Conservation (phyloP, 2,329 filamentous ascomycete genomes). For the Aulographum hederae region DNA sequence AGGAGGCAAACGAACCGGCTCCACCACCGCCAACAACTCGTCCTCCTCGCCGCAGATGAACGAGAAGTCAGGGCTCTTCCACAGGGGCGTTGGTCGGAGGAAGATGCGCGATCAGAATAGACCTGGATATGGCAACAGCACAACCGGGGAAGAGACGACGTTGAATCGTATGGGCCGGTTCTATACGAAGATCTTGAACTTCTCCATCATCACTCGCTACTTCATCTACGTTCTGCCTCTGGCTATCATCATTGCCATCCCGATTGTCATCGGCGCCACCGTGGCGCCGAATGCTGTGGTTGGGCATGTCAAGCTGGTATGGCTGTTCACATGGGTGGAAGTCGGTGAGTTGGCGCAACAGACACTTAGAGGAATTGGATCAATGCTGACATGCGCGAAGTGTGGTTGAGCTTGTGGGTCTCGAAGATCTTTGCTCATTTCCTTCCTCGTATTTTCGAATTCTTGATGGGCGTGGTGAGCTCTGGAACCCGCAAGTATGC, state of each 20-base stretch:
- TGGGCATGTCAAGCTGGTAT: slow-evolving; percentile 36
- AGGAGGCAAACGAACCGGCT: slow-evolving; percentile 21
- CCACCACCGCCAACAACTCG: slow-evolving; percentile 14
- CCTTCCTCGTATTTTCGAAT: slow-evolving; percentile 40
- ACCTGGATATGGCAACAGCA: slow-evolving; percentile 8
- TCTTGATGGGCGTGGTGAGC: slow-evolving; percentile 43
- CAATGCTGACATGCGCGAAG: slow-evolving; percentile 7
- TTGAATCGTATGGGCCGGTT: slow-evolving; percentile 40
- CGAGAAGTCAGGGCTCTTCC: slow-evolving; percentile 14
- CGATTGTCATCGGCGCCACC: slow-evolving; percentile 43
- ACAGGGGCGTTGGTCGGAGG: not conserved
- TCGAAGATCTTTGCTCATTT: slow-evolving; percentile 41
- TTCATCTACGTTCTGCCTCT: slow-evolving; percentile 43
- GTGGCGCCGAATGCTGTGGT: slow-evolving; percentile 28
- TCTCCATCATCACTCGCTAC: slow-evolving; percentile 44
- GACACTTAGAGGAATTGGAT: not conserved
- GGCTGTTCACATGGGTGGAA: slow-evolving; percentile 48
- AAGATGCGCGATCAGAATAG: slow-evolving; percentile 16
- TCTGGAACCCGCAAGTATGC: slow-evolving; percentile 47
- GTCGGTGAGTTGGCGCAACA: slow-evolving; percentile 20
- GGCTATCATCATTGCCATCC: slow-evolving; percentile 38
- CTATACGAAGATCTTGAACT: slow-evolving; percentile 42
- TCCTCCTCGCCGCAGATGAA: slow-evolving; percentile 10
- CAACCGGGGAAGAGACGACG: slow-evolving; percentile 29
- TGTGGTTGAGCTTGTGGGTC: slow-evolving; percentile 45